These are phyloP conservation scores for Hirschioporus abietinus DNA, from an alignment of 768 basidiomycete genomes.

Conservation along the genomic window DNA sequence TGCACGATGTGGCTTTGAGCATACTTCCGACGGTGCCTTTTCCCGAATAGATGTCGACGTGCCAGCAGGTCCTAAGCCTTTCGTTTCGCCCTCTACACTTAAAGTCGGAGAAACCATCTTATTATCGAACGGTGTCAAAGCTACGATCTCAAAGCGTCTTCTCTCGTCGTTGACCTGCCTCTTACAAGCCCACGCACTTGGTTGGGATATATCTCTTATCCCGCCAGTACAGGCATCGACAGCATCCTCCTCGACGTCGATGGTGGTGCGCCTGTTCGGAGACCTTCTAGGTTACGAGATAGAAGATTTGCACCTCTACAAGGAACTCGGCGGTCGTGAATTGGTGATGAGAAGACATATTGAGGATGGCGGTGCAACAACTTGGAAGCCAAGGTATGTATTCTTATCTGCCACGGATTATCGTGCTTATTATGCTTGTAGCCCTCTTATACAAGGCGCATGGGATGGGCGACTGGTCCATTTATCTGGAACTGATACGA, in stretches of 20 bases:
- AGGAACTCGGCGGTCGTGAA: conserved; percentile 63
- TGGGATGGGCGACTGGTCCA: conserved; percentile 55
- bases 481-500: conserved; percentile 57
- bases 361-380: conserved; percentile 49
- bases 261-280: conserved; percentile 49
- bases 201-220: conserved; percentile 60
- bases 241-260: conserved; percentile 55
- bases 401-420: not conserved
- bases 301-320: conserved; percentile 60
- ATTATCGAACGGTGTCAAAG: not conserved
- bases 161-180: conserved; percentile 53
- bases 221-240: conserved; percentile 55
- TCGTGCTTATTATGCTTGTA: conserved; percentile 18
- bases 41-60: conserved; percentile 43
- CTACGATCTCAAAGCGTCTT: conserved; percentile 31
- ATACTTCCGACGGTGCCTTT: conserved; percentile 31
- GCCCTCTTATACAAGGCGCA: conserved; percentile 51
- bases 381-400: conserved; percentile 49
- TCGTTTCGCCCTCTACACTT: conserved; percentile 22
- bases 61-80: conserved; percentile 43
- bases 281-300: conserved; percentile 55
- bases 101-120: conserved; percentile 19
- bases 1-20: conserved; percentile 38
- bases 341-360: conserved; percentile 57
- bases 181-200: conserved; percentile 57